Base-by-base conservation (phyloP, 306 rosid genomes). In the Pyrus communis region DNA sequence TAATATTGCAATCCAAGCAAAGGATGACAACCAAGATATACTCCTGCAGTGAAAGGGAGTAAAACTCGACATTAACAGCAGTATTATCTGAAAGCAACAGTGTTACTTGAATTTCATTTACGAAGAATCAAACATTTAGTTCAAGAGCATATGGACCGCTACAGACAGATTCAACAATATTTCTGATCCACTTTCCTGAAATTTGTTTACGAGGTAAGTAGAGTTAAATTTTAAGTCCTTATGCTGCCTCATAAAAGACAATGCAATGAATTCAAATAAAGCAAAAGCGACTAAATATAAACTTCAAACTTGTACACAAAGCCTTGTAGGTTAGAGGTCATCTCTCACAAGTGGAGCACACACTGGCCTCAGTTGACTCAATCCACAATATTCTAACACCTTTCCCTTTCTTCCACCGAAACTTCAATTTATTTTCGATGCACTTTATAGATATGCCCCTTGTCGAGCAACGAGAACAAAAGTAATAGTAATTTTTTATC, bases 1-100 rank as follows among this genome's bases (percentile, higher is more conserved):
- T 89, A 94, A 75, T 86, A 90, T 73, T 92, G 98, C 90, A 94
- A 84, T 55, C 97, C 97, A 71, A 92, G 96, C 82, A 90, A 78
- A 22, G 98, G 98, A 85, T 94, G 97, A 69, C 83, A 85, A 49
- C 86, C 86, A 28, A 86, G 95, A 87, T 94, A 94, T 62, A 83
- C 85, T 80, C 92, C 98, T 94, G 85, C 82, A 76, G 54, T 42
- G 38, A 71, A 80, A 77, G 77, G 74, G 52, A 46, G 42, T 79
- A 66, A 40, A 31, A 72, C 65, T 61, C 25, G 77, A 84, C 22
- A 54, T 61, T 27, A 61, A 33, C 38, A 12, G 66, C 66, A 27
- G 9, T 14, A 61, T 12, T 52, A 42, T 42, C 12, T 9, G 0
- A 40, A 40, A 40, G 10, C 11, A 40, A 40, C 11, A 9, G 11